phyloP scores from a whole-genome alignment of 2,329 filamentous ascomycete genomes.

The Allantophomopsis lycopodina region DNA sequence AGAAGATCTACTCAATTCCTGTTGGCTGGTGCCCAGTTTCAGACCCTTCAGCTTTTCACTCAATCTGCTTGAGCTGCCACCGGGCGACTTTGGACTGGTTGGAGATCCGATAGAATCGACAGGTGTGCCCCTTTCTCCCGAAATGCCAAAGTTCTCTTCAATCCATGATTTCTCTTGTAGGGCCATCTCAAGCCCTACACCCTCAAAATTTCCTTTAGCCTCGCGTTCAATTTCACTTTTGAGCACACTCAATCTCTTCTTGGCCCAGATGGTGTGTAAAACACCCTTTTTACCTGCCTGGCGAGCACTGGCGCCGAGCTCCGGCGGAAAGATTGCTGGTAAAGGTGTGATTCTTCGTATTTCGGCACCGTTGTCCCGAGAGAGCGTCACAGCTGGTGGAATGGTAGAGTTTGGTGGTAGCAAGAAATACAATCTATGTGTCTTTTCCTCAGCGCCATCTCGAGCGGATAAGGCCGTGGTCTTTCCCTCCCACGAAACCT shows the following conservation, averaged over 20 bases:
- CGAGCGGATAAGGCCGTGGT: conserved; percentile 46
- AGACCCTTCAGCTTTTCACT: conserved; percentile 71
- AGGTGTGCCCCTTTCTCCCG: no score
- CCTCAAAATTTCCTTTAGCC: conserved; percentile 61
- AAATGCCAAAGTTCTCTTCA: conserved; percentile 51
- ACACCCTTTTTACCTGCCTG: conserved; percentile 66
- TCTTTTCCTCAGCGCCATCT: conserved; percentile 21
- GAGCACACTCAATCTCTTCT: conserved; percentile 62
- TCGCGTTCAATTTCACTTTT: conserved; percentile 66
- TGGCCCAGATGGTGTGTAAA: conserved; percentile 82
- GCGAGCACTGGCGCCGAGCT: conserved; percentile 52
- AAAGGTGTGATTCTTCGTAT: conserved; percentile 58
- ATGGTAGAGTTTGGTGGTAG: conserved; percentile 59
- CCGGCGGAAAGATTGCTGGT: conserved; percentile 74
- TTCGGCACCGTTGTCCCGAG: conserved; percentile 16
- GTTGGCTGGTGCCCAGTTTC: conserved; percentile 60
- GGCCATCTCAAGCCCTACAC: conserved; percentile 74
- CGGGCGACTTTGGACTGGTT: conserved; percentile 46
- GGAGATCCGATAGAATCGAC: conserved; percentile 19
- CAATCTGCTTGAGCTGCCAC: conserved; percentile 52
- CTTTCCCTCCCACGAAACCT: conserved; percentile 76
- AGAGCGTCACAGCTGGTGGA: conserved; percentile 57
- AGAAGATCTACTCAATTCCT: conserved; percentile 40
- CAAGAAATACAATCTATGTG: conserved; percentile 62
- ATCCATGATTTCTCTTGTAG: conserved; percentile 78